A percentile compares a stretch with the other conserved stretches of the same genome.
Conservation (phyloP, 805 yeast species). For the Cyberlindnera galapagoensis region DNA sequence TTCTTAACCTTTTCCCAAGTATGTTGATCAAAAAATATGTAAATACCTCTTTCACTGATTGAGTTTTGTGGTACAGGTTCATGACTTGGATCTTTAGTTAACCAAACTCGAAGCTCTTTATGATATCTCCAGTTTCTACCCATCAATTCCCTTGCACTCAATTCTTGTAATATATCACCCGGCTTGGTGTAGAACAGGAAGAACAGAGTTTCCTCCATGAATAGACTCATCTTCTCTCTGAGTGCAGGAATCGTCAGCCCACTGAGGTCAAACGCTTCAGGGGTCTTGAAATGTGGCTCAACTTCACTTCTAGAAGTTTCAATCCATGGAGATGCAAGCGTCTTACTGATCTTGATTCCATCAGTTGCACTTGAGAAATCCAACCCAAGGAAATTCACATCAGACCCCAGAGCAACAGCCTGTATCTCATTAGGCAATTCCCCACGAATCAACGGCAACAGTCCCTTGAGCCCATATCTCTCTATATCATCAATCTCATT, state of each 20-base stretch:
- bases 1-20: constrained; percentile 91
- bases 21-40: constrained; percentile 91
- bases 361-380: constrained; percentile 39
- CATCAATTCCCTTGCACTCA: constrained; percentile 86
- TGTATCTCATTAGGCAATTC: constrained; percentile 59
- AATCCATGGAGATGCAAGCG: constrained; percentile 90
- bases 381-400: constrained; percentile 59
- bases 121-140: constrained; percentile 96
- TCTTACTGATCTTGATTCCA: constrained; percentile 42
- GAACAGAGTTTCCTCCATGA: constrained; percentile 88
- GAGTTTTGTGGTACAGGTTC: constrained; percentile 81
- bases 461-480: constrained; percentile 62
- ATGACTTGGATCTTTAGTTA: constrained; percentile 84
- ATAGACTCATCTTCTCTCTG: constrained; percentile 45
- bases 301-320: constrained; percentile 88
- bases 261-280: constrained; percentile 31
- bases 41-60: constrained; percentile 88
- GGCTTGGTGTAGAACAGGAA: constrained; percentile 93
- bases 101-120: constrained; percentile 92
- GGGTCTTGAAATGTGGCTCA: constrained; percentile 72
- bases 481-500: constrained; percentile 39
- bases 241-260: constrained; percentile 9
- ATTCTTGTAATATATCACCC: constrained; percentile 85
- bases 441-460: constrained; percentile 52
- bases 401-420: constrained; percentile 69